Conservation (phyloP, 345 rosid species). For the Syzygium oleosum region DNA sequence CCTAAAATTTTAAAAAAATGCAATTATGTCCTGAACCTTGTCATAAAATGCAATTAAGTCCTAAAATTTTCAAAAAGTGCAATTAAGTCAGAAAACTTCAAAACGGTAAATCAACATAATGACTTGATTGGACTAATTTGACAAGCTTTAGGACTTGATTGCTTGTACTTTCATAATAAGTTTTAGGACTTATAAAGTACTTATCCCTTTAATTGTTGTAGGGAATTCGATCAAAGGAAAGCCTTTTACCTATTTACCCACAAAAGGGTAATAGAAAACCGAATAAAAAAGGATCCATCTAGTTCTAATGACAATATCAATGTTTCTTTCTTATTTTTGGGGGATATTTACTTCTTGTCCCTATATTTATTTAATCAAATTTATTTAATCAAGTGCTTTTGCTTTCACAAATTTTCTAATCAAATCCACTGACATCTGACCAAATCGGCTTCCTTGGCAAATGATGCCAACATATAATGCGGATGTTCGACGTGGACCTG, state of each 20-base stretch:
- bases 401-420: background rate
- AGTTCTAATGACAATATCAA: background rate
- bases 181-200: no score
- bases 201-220: no score
- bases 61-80: no score
- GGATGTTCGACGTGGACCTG: background rate
- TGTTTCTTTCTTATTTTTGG: no score
- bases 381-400: background rate
- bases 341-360: background rate
- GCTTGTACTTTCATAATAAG: no score
- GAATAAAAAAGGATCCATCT: background rate
- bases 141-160: no score
- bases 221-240: background rate
- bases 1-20: no score
- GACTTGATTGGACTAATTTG: no score
- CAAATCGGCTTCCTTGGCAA: accelerated
- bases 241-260: background rate
- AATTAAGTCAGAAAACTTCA: no score
- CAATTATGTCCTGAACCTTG: no score
- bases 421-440: background rate
- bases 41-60: no score
- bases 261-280: background rate
- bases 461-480: background rate
- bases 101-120: no score
- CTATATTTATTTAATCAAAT: background rate